Evolutionary conservation across 805 yeast species (phyloP).

Genomic region (Metschnikowia hibisci): DNA sequence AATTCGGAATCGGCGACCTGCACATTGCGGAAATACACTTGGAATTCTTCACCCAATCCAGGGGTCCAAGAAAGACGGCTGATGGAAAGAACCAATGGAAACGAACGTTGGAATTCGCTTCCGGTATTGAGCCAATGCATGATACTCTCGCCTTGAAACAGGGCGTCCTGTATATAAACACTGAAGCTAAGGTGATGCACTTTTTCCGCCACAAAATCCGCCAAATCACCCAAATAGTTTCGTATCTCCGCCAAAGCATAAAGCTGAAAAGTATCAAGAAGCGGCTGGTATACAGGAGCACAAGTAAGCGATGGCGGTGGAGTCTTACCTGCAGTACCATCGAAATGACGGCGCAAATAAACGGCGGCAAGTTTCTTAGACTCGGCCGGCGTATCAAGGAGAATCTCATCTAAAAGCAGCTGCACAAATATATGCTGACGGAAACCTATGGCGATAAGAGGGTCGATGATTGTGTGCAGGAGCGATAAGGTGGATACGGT

Average conservation of each 20-base stretch:
- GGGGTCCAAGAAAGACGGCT: slow-evolving; percentile 6
- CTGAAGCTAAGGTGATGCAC: neutral
- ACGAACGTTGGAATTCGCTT: neutral
- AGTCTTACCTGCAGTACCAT: too few relatives aligned
- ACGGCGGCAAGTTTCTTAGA: slow-evolving; percentile 40
- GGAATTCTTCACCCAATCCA: slow-evolving; percentile 11
- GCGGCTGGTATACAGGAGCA: neutral
- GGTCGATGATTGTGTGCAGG: slow-evolving; percentile 17
- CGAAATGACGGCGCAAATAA: slow-evolving; percentile 21
- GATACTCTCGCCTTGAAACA: slow-evolving; percentile 8
- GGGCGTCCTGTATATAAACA: neutral
- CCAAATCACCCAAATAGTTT: neutral
- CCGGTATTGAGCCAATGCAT: slow-evolving; percentile 11
- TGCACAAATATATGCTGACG: slow-evolving; percentile 24
- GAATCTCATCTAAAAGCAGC: slow-evolving; percentile 29
- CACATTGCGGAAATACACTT: slow-evolving; percentile 16
- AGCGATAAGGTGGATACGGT: slow-evolving; percentile 21
- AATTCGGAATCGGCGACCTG: slow-evolving; percentile 11
- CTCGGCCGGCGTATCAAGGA: slow-evolving; percentile 29
- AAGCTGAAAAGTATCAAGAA: neutral
- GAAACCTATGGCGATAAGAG: slow-evolving; percentile 25
- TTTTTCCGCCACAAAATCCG: neutral
- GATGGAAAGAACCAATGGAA: slow-evolving; percentile 1
- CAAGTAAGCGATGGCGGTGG: neutral
- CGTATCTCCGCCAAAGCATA: slow-evolving; percentile 11